phyloP scores from a whole-genome alignment of 169 alveolate species.

The Condylostoma magnum region DNA sequence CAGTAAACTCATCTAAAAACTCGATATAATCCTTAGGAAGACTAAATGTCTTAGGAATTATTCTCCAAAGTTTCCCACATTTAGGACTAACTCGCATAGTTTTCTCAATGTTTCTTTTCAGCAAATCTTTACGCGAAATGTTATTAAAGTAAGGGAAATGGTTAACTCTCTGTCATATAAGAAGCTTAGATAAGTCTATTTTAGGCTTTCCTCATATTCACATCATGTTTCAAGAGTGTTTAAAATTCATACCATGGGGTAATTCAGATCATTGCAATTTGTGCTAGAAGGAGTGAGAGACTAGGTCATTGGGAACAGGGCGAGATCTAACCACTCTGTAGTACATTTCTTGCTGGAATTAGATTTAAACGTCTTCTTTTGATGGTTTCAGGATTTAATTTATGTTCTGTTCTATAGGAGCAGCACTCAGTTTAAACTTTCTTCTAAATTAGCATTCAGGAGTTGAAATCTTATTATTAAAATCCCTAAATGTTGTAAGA shows the following conservation, averaged over 20 bases:
- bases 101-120: slow-evolving; percentile 72
- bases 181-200: slow-evolving; percentile 64
- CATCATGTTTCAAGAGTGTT: slow-evolving; percentile 72
- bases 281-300: slow-evolving; percentile 59
- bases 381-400: background rate
- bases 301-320: slow-evolving; percentile 73
- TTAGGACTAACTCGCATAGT: slow-evolving; percentile 47
- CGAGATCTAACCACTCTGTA: slow-evolving; percentile 68
- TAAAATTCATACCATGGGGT: slow-evolving; percentile 70
- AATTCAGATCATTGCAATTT: slow-evolving; percentile 66
- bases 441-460: slow-evolving; percentile 15
- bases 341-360: slow-evolving; percentile 34
- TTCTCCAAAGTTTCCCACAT: slow-evolving; percentile 58
- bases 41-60: slow-evolving; percentile 75
- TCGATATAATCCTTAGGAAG: slow-evolving; percentile 79
- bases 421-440: slow-evolving; percentile 16
- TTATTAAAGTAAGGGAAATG: slow-evolving; percentile 73
- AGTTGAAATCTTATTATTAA: background rate
- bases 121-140: slow-evolving; percentile 71
- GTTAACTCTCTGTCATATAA: slow-evolving; percentile 73
- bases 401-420: slow-evolving; percentile 31
- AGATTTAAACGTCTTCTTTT: background rate
- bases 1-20: slow-evolving; percentile 62
- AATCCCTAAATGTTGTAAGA: slow-evolving; percentile 10
- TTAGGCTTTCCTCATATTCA: slow-evolving; percentile 84